Base-by-base conservation (phyloP, 139 green algal species). In the Gonium pectorale region DNA sequence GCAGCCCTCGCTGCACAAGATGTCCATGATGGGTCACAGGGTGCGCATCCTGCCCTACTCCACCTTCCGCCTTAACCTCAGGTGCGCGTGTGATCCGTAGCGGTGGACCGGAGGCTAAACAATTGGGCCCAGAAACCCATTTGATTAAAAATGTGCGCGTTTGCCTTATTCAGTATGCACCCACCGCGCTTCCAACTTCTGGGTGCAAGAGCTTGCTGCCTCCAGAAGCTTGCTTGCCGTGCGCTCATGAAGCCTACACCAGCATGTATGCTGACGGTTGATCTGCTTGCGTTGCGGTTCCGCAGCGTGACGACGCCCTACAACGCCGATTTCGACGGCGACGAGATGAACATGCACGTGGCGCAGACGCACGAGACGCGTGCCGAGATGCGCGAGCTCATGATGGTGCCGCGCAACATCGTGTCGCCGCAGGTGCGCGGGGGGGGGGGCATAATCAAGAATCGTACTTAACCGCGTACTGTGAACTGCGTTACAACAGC, bases 271-370 rank as follows among this genome's bases (percentile, higher is more conserved):
- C n/a, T n/a, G n/a, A n/a, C n/a, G n/a, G n/a, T n/a, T n/a, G n/a
- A n/a, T n/a, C n/a, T n/a, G n/a, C n/a, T n/a, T n/a, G n/a, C n/a
- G n/a, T n/a, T n/a, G n/a, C n/a, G n/a, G n/a, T 99, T 31, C 94
- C 91, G 17, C 75, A 82, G 75, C 59, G 98, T 99, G 60, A 99
- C 98, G 5, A 96, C 95, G 46, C 97, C 98, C n/a, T 99, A 99
- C 95, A 99, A 99, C 90, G 98, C 98, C 67, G 98, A 99, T 89
- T 99, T 99, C 90, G 98, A 99, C 82, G 98, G 98, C 31, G 98
- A 99, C 86, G 98, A 99, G 92, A 99, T 99, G 98, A 99, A 99
- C 95, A 99, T 99, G 98, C 98, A 99, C 91, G 93, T 99, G 43
- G 95, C 95, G 49, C 97, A 93, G 82, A 95, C 91, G 29, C 95